Evolutionary conservation across 2,329 filamentous ascomycete species (phyloP), one percentile per base, ranked within the genome.

Genomic region (Alternaria incomplexa): DNA sequence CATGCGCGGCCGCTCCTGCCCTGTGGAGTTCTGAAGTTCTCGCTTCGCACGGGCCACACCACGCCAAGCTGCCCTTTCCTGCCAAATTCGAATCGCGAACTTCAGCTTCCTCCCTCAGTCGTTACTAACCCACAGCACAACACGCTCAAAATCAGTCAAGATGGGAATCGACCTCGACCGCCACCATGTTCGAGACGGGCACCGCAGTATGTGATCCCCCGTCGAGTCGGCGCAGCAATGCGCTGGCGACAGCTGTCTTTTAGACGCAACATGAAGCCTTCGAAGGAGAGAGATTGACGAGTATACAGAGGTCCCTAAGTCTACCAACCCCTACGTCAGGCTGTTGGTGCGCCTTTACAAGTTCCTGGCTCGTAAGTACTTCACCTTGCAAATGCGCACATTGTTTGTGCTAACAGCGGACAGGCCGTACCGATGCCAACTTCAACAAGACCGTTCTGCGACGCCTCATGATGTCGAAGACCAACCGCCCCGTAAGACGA

Each of bases 391-490:
- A 55, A 62, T 62, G 45, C 43, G 51, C 65, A 44, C 57, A 57
- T 51, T 58, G 58, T 56, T 59, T 63, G 61, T 56, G 75, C 77
- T 78, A 67, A 79, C 72, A 57, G 60, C 47, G 43, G 44, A 57
- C 77, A 96, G 93, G 93, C 86, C 94, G 96, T 82, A 99, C 96
- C 82, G 96, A 98, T 84, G 89, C 93, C 73, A 89, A 89, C 86
- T 99, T 99, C 92, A 99, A 99, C 92, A 96, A 97, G 89, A 92
- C 96, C 80, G 90, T 99, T 81, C 92, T 99, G 80, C 93, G 95
- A 83, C 93, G 96, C 81, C 91, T 99, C 68, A 97, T 97, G 83
- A 97, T 96, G 93, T 97, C 93, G 84, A 93, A 94, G 85, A 97
- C 96, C 86, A 98, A 98, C 92, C 92, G 94, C 77, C 80, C 80